phyloP scores from a whole-genome alignment of 2,329 filamentous ascomycete species.

The Penicillium nordicum region DNA sequence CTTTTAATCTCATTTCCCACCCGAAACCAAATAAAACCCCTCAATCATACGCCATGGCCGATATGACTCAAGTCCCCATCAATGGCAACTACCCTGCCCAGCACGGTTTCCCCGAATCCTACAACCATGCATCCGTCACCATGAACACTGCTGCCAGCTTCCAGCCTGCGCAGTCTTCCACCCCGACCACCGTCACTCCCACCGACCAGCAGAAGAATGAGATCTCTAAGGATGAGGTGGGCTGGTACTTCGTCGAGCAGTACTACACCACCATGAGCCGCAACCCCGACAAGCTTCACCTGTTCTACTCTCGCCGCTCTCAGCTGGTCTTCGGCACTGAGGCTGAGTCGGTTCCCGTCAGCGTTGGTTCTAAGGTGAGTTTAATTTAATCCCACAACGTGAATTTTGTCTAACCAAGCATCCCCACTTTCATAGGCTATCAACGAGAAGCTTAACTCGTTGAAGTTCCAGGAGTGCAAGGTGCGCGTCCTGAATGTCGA shows the following conservation, averaged over 20 bases:
- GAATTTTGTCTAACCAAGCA: conserved; percentile 5
- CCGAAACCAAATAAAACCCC: conserved; percentile 11
- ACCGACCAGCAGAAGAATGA: conserved; percentile 40
- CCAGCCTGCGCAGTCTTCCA: conserved; percentile 40
- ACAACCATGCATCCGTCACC: conserved; percentile 33
- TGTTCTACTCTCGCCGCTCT: conserved; percentile 95
- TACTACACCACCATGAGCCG: conserved; percentile 98
- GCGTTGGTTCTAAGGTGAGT: conserved; percentile 80
- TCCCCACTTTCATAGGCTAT: conserved; percentile 62
- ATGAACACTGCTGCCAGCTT: conserved; percentile 38
- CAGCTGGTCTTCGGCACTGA: conserved; percentile 92
- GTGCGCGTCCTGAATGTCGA: conserved; percentile 98
- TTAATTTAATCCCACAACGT: conserved; percentile 7
- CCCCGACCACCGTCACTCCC: conserved; percentile 37
- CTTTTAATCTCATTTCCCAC: conserved; percentile 16
- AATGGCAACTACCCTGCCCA: conserved; percentile 44
- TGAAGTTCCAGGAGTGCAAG: conserved; percentile 97
- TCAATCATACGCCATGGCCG: conserved; percentile 35
- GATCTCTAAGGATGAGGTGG: conserved; percentile 84
- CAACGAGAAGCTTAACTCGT: conserved; percentile 86
- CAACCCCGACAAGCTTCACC: conserved; percentile 84
- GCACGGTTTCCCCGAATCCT: conserved; percentile 39
- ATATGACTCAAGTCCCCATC: conserved; percentile 40
- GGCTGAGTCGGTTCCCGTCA: conserved; percentile 81
- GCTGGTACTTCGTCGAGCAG: conserved; percentile 99